Conservation (phyloP, 192 early-diverging fungal species). For the Entomortierella beljakovae region DNA sequence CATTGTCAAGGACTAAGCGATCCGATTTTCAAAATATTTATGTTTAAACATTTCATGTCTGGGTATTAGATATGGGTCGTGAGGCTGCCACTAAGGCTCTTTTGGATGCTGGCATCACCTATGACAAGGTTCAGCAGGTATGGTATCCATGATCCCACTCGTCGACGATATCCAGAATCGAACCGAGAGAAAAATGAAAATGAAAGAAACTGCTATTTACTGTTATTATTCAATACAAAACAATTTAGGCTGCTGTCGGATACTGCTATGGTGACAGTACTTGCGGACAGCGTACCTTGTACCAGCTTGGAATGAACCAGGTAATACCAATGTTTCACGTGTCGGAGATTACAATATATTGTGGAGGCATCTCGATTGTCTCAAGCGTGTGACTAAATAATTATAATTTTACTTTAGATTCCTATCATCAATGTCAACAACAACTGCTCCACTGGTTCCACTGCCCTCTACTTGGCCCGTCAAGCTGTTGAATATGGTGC, state of each 20-base stretch:
- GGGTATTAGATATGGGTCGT: conserved; percentile 61
- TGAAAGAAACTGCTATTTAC: neutral
- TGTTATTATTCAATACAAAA: neutral
- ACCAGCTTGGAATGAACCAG: conserved; percentile 81
- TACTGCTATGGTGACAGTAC: conserved; percentile 75
- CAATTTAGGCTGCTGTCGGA: conserved; percentile 54
- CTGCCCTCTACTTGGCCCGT: conserved; percentile 74
- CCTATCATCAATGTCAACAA: conserved; percentile 78
- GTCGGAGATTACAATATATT: no score
- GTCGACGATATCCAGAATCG: conserved; percentile 13
- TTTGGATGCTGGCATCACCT: conserved; percentile 75
- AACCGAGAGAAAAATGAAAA: no score
- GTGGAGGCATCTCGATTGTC: neutral
- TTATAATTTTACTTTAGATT: conserved; percentile 15
- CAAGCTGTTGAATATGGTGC: conserved; percentile 68
- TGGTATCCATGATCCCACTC: neutral
- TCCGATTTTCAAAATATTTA: conserved; percentile 8
- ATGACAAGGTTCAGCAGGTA: conserved; percentile 72
- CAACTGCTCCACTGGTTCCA: conserved; percentile 82
- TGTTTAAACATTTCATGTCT: neutral
- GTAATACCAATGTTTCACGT: conserved; percentile 17
- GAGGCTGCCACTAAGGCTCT: conserved; percentile 78
- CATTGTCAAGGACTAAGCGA: neutral
- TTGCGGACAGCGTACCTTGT: conserved; percentile 75
- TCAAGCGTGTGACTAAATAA: neutral